Percentiles rank a stretch among this genome's conserved stretches.
phyloP scores from a whole-genome alignment of 2,329 filamentous ascomycete genomes.

The Colletotrichum euphorbiae region DNA sequence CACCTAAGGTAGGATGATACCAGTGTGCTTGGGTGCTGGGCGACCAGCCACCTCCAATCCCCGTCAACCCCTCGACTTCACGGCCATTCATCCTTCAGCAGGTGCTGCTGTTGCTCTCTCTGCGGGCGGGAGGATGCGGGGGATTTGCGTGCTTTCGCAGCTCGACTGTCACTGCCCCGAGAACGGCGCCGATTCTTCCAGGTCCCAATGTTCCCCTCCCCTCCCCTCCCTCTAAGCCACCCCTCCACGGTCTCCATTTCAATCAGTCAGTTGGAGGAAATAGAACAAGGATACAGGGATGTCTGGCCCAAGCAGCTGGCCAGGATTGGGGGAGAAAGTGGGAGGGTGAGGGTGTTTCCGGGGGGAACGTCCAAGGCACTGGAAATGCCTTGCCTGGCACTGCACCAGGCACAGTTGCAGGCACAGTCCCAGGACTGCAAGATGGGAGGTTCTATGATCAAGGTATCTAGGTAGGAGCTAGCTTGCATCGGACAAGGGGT shows the following conservation, averaged over 20 bases:
- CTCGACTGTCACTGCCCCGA: constrained; percentile 13
- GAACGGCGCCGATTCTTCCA: constrained; percentile 24
- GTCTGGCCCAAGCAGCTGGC: constrained; percentile 12
- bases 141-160: constrained; percentile 25
- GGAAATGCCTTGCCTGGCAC: not conserved
- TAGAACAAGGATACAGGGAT: constrained; percentile 24
- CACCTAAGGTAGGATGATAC: no score
- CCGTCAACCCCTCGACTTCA: not conserved
- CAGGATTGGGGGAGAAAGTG: constrained; percentile 14
- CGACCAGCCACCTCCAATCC: no score
- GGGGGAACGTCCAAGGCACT: constrained; percentile 11
- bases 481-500: constrained; percentile 30
- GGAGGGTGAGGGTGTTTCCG: constrained; percentile 18
- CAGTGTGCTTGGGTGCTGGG: no score
- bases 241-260: constrained; percentile 32
- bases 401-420: not conserved
- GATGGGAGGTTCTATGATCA: constrained; percentile 11
- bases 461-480: constrained; percentile 23
- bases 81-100: constrained; percentile 6
- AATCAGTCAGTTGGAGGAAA: constrained; percentile 33
- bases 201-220: not conserved
- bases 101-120: constrained; percentile 14
- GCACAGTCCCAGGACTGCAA: constrained; percentile 13
- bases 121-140: constrained; percentile 22
- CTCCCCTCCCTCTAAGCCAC: constrained; percentile 25